phyloP scores from a whole-genome alignment of 1,284 basidiomycete species.

The Coniferiporia weirii region DNA sequence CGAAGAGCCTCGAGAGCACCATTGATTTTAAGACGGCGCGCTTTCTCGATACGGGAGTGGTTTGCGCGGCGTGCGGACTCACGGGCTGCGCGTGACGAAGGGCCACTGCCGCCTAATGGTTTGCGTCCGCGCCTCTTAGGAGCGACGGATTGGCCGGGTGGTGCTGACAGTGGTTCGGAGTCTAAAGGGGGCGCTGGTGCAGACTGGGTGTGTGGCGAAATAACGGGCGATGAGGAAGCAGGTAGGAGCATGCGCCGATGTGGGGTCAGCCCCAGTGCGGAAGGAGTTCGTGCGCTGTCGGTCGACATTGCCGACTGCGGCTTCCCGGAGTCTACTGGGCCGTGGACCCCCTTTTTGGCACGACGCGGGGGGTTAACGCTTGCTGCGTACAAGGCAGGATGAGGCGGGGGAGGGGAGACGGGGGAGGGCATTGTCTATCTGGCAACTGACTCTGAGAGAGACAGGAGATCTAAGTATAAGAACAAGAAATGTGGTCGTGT shows the following conservation, averaged over 20 bases:
- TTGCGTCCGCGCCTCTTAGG: slow-evolving; percentile 59
- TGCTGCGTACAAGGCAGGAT: slow-evolving; percentile 35
- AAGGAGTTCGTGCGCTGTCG: background rate
- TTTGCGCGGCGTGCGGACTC: slow-evolving; percentile 77
- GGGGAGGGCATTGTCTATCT: background rate
- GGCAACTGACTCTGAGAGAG: background rate
- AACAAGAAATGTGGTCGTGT: slow-evolving; percentile 8
- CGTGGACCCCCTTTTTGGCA: slow-evolving; percentile 33
- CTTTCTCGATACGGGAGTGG: slow-evolving; percentile 81
- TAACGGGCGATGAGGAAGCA: slow-evolving; percentile 7
- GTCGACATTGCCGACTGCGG: background rate
- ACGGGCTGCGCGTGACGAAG: slow-evolving; percentile 62
- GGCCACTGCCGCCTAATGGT: slow-evolving; percentile 37
- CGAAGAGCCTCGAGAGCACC: slow-evolving; percentile 66
- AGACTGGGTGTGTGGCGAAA: slow-evolving; percentile 18
- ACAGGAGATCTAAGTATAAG: background rate
- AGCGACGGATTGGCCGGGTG: slow-evolving; percentile 24
- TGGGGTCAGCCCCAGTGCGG: slow-evolving; percentile 28
- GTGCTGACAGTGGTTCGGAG: slow-evolving; percentile 19
- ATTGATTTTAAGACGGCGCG: slow-evolving; percentile 78
- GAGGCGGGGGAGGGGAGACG: background rate
- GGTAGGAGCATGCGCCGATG: slow-evolving; percentile 16
- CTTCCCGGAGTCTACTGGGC: background rate
- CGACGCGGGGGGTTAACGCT: slow-evolving; percentile 54
- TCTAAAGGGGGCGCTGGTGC: slow-evolving; percentile 16